Evolutionary conservation across 2,329 filamentous ascomycete species (phyloP), one percentile per base, ranked within the genome.

Genomic region (Stachybotrys echinatus): DNA sequence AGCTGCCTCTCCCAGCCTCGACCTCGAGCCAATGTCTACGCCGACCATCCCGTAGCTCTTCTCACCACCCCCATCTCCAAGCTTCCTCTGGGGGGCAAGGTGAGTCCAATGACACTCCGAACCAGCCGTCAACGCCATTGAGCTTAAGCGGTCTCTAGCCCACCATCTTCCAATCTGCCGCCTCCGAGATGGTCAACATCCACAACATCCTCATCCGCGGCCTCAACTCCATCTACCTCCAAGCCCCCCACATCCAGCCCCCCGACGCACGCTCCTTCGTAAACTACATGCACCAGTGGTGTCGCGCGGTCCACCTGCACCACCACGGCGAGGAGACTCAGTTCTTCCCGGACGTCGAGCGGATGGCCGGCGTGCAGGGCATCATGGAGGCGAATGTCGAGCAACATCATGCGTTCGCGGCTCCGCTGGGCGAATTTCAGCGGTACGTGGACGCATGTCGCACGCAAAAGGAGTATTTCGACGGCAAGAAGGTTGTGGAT

Each of bases 321-420:
- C 70, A 73, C 51, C 48, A 54, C 6, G 56, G 55, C n/a, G 69
- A 73, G 50, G 70, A 73, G 50, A 53, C 51, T 2, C 37, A 59
- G 23, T 62, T 69, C 45, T 72, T 73, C 54, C 64, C 66, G 2
- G 52, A 48, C 2, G 51, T 72, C 6, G 67, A 72, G 50, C 48
- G 55, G 12, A 50, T 65, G 40, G 52, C 60, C 6, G 67, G 65
- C 0, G 57, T 64, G 42, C 52, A 56, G 47, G 64, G 65, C 2
- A 50, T 68, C 23, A 70, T 71, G 67, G 63, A 67, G 6, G 47
- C 47, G 42, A 73, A 70, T 53, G 55, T 71, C 8, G 59, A 64
- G 19, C 69, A 73, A 49, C 71, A 73, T 50, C 57, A 64, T 6
- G 60, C 57, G 3, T 72, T 73, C 50, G 56, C 62, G 6, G 55